Evolutionary conservation across 306 rosid species (phyloP).

Genomic region (Gastrolobium bilobum): DNA sequence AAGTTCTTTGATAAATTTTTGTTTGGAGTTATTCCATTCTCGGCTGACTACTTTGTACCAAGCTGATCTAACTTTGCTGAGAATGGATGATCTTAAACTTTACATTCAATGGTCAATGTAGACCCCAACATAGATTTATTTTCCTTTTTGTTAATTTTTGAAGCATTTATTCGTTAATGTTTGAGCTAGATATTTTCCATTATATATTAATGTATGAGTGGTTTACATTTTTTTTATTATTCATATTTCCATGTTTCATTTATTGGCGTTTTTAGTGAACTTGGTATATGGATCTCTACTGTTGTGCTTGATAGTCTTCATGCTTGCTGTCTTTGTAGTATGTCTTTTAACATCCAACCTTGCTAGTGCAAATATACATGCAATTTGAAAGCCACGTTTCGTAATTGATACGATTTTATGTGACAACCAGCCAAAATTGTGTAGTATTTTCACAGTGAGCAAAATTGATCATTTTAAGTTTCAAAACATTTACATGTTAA

Average conservation of each 20-base stretch:
- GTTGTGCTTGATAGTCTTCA: neutral
- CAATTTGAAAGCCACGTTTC: neutral
- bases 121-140: too few relatives aligned
- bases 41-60: conserved; percentile 14
- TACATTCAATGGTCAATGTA: too few relatives aligned
- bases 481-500: neutral
- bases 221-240: too few relatives aligned
- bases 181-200: neutral
- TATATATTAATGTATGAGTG: neutral
- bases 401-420: neutral
- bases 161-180: too few relatives aligned
- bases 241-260: neutral
- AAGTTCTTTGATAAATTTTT: neutral
- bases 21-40: neutral
- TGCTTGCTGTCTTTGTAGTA: conserved; percentile 1
- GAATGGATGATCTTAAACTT: conserved; percentile 6
- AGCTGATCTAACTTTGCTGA: conserved; percentile 17
- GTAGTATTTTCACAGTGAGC: neutral
- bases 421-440: neutral
- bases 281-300: neutral
- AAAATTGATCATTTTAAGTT: neutral
- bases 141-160: too few relatives aligned
- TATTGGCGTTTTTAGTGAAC: neutral
- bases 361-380: neutral
- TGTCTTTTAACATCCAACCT: conserved; percentile 26